phyloP scores from a whole-genome alignment of 495 filamentous ascomycete species.

The Penicillium diatomitis region DNA sequence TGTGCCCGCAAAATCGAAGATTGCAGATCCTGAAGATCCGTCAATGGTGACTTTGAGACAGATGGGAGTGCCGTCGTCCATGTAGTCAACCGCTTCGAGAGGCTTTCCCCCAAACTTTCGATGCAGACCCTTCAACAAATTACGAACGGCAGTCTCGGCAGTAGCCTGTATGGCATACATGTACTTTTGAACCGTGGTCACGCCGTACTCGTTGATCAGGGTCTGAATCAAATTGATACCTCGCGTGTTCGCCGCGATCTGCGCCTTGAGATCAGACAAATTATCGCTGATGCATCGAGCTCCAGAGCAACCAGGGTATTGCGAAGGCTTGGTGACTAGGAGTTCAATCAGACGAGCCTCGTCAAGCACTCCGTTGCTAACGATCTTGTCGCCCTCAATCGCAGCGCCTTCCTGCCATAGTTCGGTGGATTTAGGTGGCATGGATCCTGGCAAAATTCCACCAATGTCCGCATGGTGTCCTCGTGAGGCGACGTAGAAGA shows the following conservation, averaged over 20 bases:
- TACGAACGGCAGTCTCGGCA: slow-evolving; percentile 76
- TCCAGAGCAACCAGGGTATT: slow-evolving; percentile 80
- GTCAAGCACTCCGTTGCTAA: slow-evolving; percentile 82
- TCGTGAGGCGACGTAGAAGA: slow-evolving; percentile 93
- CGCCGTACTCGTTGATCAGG: slow-evolving; percentile 83
- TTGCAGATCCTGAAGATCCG: slow-evolving; percentile 70
- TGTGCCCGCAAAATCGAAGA: slow-evolving; percentile 81
- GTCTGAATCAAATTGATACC: slow-evolving; percentile 83
- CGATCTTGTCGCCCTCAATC: slow-evolving; percentile 89
- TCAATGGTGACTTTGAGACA: slow-evolving; percentile 78
- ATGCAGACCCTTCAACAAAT: slow-evolving; percentile 71
- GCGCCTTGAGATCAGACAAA: slow-evolving; percentile 90
- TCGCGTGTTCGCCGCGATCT: slow-evolving; percentile 92
- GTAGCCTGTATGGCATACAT: slow-evolving; percentile 93
- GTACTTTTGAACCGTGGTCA: slow-evolving; percentile 88
- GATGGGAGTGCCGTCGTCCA: slow-evolving; percentile 96
- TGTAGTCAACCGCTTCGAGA: slow-evolving; percentile 80
- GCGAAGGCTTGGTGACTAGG: slow-evolving; percentile 72
- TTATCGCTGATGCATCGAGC: slow-evolving; percentile 90
- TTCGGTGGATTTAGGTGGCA: slow-evolving; percentile 91
- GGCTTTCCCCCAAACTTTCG: slow-evolving; percentile 68
- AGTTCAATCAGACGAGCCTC: slow-evolving; percentile 79
- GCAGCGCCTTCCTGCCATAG: slow-evolving; percentile 91
- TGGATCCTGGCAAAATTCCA: slow-evolving; percentile 89
- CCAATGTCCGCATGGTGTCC: slow-evolving; percentile 98